phyloP scores from a whole-genome alignment of 2,329 filamentous ascomycete genomes.

The Dothideomycetidae sp. region DNA sequence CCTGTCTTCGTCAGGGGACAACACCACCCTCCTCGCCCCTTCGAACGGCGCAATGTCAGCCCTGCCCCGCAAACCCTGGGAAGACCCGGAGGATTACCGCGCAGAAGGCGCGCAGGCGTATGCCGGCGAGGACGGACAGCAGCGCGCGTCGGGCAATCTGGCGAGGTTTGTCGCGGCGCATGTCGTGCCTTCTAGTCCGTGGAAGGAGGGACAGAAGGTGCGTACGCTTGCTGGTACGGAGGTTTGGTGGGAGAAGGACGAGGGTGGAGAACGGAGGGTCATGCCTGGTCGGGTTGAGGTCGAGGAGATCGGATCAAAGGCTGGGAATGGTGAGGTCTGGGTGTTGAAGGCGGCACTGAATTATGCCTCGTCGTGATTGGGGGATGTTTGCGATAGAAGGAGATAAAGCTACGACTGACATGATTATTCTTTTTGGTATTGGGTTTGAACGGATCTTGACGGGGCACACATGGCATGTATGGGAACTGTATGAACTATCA shows the following conservation, averaged over 20 bases:
- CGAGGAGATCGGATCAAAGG: slow-evolving; percentile 55
- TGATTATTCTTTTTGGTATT: too few relatives aligned
- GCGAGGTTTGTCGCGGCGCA: slow-evolving; percentile 74
- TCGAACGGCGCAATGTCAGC: slow-evolving; percentile 66
- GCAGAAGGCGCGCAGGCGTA: slow-evolving; percentile 57
- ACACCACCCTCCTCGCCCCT: slow-evolving; percentile 78
- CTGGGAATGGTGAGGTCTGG: slow-evolving; percentile 85
- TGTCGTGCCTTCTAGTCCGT: slow-evolving; percentile 60
- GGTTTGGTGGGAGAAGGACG: slow-evolving; percentile 69
- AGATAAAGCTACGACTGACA: slow-evolving; percentile 2
- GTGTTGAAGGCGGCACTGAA: slow-evolving; percentile 50
- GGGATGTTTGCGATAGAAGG: background rate
- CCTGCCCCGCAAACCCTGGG: slow-evolving; percentile 78
- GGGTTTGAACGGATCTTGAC: too few relatives aligned
- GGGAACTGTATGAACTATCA: too few relatives aligned
- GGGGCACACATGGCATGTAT: too few relatives aligned
- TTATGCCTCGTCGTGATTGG: slow-evolving; percentile 23
- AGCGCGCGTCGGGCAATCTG: slow-evolving; percentile 64
- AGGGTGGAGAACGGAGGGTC: slow-evolving; percentile 52
- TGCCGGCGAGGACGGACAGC: slow-evolving; percentile 57
- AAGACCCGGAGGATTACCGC: slow-evolving; percentile 58
- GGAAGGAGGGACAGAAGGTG: slow-evolving; percentile 52
- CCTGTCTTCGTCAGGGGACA: slow-evolving; percentile 50
- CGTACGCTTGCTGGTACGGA: slow-evolving; percentile 54
- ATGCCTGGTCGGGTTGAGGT: slow-evolving; percentile 73